These are phyloP conservation scores for Tylopilus subfusipes DNA, from an alignment of 768 basidiomycete genomes.

Conservation along the genomic window DNA sequence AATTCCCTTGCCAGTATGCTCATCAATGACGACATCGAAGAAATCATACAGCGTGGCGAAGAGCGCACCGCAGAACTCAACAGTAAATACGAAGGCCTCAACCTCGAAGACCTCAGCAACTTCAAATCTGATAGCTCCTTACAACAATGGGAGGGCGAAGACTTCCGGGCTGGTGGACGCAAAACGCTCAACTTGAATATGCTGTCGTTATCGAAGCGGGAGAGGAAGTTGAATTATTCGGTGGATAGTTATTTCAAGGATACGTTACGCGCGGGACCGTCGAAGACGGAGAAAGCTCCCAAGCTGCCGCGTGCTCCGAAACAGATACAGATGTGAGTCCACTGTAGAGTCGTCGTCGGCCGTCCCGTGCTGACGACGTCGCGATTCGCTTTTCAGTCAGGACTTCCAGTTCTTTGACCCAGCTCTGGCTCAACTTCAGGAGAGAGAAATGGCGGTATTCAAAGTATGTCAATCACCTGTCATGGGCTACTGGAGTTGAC, in stretches of 20 bases:
- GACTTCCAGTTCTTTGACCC: conserved; percentile 97
- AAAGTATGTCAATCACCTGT: conserved; percentile 44
- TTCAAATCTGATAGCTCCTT: conserved; percentile 93
- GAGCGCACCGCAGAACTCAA: conserved; percentile 85
- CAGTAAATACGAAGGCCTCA: conserved; percentile 88
- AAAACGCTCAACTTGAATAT: conserved; percentile 73
- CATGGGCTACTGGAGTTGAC: background rate
- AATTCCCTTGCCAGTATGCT: conserved; percentile 45
- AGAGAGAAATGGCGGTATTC: conserved; percentile 78
- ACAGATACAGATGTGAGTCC: conserved; percentile 72
- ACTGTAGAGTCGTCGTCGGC: background rate
- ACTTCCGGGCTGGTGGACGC: conserved; percentile 76
- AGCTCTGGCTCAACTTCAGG: conserved; percentile 75
- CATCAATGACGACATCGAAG: conserved; percentile 90
- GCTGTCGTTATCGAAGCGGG: conserved; percentile 86
- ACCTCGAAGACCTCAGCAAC: conserved; percentile 91
- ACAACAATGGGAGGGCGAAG: conserved; percentile 95
- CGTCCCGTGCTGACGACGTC: background rate
- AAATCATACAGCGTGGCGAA: conserved; percentile 87
- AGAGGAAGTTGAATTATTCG: conserved; percentile 91
- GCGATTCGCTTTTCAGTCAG: conserved; percentile 47
- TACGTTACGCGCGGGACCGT: conserved; percentile 73
- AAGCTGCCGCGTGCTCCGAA: conserved; percentile 86
- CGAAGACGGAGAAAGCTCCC: conserved; percentile 76
- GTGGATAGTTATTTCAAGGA: conserved; percentile 96